Evolutionary conservation across 805 yeast species (phyloP), one percentile per base, ranked within the genome.

Genomic region (Kregervanrija pseudodelftensis): DNA sequence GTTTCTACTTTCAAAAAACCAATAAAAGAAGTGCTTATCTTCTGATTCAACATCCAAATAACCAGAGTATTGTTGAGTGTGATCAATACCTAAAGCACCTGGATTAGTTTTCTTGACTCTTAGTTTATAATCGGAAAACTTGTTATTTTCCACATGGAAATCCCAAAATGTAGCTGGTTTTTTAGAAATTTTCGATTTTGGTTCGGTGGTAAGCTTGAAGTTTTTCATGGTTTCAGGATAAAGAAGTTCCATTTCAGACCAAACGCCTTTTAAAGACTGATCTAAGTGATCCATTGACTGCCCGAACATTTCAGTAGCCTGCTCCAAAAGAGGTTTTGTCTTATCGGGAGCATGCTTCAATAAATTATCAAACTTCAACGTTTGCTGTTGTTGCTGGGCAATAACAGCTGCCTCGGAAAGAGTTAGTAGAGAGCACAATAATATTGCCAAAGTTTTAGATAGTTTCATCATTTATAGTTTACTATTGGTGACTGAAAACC

Each of bases 1-100:
- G 57, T 82, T 82, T 68, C 96, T 79, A 42, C 95, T 83, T 65
- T 90, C 97, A 55, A 91, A 91, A 58, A 83, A 82, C 95, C 95
- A 89, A 70, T 81, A 91, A 65, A 90, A 91, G 63, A 90, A 82
- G 64, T 86, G 95, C 67, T 89, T 90, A 53, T 81, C 85, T 48
- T 73, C 80, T 49, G 79, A 82, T 42, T 69, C 76, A 38, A 80
- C 77, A 57, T 81, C 85, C 54, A 84, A 66, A 60, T 84, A 84
- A 33, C 93, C 93, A 15, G 85, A 70, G 57, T 79, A 79, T 63
- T 84, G 91, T 58, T 78, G 77, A 33, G 82, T 86, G 37, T 65
- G 66, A 61, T 82, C 88, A 50, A 78, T 57, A 33, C 80, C 82
- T 49, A 77, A 66, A 40, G 66, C 68, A 52, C 69, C 68, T 14